phyloP scores from a whole-genome alignment of 1,139 yeast species.

The Geotrichum carabidarum region DNA sequence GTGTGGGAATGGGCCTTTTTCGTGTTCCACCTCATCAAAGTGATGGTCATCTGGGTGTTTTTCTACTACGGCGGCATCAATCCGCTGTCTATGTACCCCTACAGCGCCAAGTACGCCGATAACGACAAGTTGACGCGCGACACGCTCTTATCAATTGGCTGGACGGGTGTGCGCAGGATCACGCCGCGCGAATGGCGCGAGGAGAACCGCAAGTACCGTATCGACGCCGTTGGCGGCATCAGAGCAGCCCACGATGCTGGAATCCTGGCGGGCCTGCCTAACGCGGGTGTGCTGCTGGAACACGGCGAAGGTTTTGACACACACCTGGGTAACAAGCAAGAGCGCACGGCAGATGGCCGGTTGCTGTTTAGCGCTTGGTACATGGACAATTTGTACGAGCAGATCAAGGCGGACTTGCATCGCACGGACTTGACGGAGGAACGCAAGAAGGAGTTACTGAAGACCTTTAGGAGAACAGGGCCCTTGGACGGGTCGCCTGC shows the following conservation, averaged over 20 bases:
- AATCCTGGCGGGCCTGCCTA: conserved; percentile 50
- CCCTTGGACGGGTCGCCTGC: conserved; percentile 30
- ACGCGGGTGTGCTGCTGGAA: conserved; percentile 56
- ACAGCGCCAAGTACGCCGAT: conserved; percentile 28
- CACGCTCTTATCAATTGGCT: conserved; percentile 63
- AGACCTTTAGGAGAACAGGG: conserved; percentile 31
- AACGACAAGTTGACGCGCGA: conserved; percentile 42
- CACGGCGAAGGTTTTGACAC: conserved; percentile 69
- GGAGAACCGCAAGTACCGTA: conserved; percentile 44
- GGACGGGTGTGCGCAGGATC: conserved; percentile 86
- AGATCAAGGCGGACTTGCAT: conserved; percentile 23
- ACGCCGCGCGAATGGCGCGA: conserved; percentile 67
- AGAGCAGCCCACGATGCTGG: conserved; percentile 75
- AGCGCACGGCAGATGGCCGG: conserved; percentile 24
- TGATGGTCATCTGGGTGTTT: conserved; percentile 50
- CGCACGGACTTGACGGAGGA: conserved; percentile 22
- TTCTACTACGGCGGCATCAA: conserved; percentile 70
- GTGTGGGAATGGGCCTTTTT: conserved; percentile 66
- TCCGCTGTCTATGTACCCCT: conserved; percentile 56
- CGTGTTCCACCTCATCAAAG: conserved; percentile 61
- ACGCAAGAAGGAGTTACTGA: conserved; percentile 26
- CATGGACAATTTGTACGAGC: conserved; percentile 26
- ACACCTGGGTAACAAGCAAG: conserved; percentile 8
- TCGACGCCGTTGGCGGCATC: conserved; percentile 69
- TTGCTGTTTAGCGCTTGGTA: conserved; percentile 30